Evolutionary conservation across 2,329 filamentous ascomycete genomes (phyloP), one percentile per base, ranked within the genome.

Genomic region (Phaeosphaeria sp.): DNA sequence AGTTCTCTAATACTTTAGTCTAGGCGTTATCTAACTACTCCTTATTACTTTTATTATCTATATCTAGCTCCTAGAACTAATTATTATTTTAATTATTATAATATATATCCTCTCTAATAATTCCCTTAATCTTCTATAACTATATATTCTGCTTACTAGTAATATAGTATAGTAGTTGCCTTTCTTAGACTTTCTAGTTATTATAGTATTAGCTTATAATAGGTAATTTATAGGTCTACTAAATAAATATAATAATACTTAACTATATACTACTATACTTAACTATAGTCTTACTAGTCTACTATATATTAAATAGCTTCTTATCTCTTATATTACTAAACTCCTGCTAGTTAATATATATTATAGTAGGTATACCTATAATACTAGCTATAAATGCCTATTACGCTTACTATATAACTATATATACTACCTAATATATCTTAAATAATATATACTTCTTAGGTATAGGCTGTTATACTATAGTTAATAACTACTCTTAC

Each of bases 401-500:
- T 51, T 60, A 25, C 13, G 50, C 58, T 51, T 44, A 44, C 50
- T 21, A 57, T 6, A 60, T 60, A 3, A 57, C 50, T n/a, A 50
- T 57, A 18, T 41, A 6, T 2, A 36, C 47, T 15, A 46, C 48
- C 46, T 9, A 54, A 39, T 33, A 61, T 33, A 61, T 27, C 17
- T 51, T 44, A 20, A n/a, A 5, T 39, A 60, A 36, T 42, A 43
- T 51, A 10, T 25, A 21, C 39, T 60, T 43, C 1, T 33, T 42
- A 5, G 30, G 17, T 10, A 18, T 52, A 10, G 58, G 55, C 48
- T 46, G 52, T 13, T 48, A 22, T 11, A 21, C 51, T 27, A 47
- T 48, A 4, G 25, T 44, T n/a, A 53, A 30, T 18, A 61, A 41
- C 58, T n/a, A 61, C n/a, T 20, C 21, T 6, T 36, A 20, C 21